These are phyloP conservation scores for Dillenia turbinata DNA, from an alignment of 164 flowering plant species.

Conservation along the genomic window DNA sequence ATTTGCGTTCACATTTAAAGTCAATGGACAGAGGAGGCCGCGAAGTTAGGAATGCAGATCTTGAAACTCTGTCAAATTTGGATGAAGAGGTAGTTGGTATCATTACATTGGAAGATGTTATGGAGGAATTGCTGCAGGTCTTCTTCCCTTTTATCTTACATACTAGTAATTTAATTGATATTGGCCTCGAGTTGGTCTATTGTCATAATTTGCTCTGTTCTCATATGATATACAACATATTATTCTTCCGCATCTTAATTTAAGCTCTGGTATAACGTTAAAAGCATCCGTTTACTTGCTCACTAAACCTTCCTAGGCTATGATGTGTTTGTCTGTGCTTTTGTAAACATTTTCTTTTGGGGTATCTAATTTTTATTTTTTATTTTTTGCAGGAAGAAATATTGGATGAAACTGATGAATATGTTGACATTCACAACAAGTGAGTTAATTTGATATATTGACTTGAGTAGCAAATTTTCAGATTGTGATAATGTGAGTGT, in stretches of 20 bases:
- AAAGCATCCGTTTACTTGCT: too few relatives aligned
- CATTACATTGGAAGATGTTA: slow-evolving; percentile 70
- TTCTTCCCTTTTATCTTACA: not conserved
- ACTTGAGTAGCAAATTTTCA: not conserved
- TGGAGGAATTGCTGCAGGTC: slow-evolving; percentile 61
- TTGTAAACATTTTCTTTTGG: too few relatives aligned
- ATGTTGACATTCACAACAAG: slow-evolving; percentile 55
- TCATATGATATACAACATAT: not conserved
- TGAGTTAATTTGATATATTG: slow-evolving; percentile 10
- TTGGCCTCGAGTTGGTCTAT: not conserved
- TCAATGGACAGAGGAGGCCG: slow-evolving; percentile 11
- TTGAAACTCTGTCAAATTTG: slow-evolving; percentile 15
- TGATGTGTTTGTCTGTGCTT: too few relatives aligned
- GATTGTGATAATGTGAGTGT: too few relatives aligned
- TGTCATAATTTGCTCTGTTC: not conserved
- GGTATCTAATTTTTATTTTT: not conserved
- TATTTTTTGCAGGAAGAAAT: slow-evolving; percentile 50
- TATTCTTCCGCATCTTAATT: too few relatives aligned
- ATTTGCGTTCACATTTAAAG: slow-evolving; percentile 9
- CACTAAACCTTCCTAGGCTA: too few relatives aligned
- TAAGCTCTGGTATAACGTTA: too few relatives aligned
- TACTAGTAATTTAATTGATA: not conserved
- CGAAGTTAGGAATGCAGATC: slow-evolving; percentile 14
- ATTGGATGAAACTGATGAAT: slow-evolving; percentile 70
- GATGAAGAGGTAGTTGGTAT: slow-evolving; percentile 61